Evolutionary conservation across 257 asterid genomes (phyloP).

Genomic region (Paulownia fortunei): DNA sequence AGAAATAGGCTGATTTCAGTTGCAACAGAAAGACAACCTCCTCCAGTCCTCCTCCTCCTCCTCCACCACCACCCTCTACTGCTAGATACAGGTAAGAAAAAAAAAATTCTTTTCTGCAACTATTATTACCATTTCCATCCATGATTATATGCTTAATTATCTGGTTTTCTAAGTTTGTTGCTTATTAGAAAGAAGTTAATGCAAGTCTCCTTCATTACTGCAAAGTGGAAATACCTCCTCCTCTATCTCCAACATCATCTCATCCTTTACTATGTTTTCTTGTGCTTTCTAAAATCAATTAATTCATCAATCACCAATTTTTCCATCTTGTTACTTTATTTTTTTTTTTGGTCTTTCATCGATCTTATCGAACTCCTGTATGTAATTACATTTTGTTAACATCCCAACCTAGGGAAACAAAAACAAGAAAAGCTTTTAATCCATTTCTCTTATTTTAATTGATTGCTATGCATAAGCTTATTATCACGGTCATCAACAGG

Average conservation of each 20-base stretch:
- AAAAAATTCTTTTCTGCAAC: background rate
- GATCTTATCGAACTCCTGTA: constrained; percentile 34
- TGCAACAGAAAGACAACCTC: constrained; percentile 23
- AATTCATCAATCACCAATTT: background rate
- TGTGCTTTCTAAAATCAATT: background rate
- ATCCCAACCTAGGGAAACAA: too few species aligned
- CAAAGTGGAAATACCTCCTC: too few species aligned
- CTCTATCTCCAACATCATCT: too few species aligned
- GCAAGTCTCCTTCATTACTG: too few species aligned
- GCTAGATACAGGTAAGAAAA: background rate
- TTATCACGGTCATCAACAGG: background rate
- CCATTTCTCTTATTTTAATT: too few species aligned
- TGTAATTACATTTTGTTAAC: too few species aligned
- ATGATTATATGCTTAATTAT: background rate
- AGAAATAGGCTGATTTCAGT: constrained; percentile 25
- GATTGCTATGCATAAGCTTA: background rate
- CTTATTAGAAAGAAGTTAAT: too few species aligned
- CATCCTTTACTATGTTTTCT: background rate
- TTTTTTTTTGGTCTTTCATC: constrained; percentile 21
- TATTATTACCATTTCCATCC: background rate
- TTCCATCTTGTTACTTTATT: background rate
- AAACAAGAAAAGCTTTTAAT: too few species aligned
- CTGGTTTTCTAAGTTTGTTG: too few species aligned
- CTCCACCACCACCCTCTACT: background rate
- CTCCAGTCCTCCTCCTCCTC: background rate